Conservation (phyloP, 352 stramenopile species). For the Aphanomyces euteiches region DNA sequence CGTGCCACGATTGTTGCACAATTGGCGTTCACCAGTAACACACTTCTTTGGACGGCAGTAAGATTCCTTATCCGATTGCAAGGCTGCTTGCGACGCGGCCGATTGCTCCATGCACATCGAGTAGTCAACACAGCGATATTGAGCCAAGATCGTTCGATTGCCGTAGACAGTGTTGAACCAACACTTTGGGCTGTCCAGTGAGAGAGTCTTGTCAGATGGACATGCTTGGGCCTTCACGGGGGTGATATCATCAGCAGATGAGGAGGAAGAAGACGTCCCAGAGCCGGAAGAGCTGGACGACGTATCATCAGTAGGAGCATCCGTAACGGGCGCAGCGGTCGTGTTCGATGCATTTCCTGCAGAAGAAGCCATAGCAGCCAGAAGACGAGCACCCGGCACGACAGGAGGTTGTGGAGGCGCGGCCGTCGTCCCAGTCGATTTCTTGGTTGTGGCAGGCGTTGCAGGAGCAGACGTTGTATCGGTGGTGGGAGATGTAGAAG, state of each 20-base stretch:
- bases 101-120: slow-evolving; percentile 25
- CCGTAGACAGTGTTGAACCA: slow-evolving; percentile 24
- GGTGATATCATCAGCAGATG: not conserved
- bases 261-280: not conserved
- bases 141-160: not conserved
- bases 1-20: slow-evolving; percentile 58
- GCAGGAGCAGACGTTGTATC: not conserved
- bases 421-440: slow-evolving; percentile 1
- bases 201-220: slow-evolving; percentile 1
- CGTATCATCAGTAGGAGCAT: not conserved
- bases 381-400: not conserved
- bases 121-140: slow-evolving; percentile 27
- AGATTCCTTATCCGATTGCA: not conserved
- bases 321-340: not conserved
- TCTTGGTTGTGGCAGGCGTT: slow-evolving; percentile 2
- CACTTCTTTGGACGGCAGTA: slow-evolving; percentile 29
- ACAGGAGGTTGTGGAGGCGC: not conserved
- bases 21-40: slow-evolving; percentile 19
- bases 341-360: not conserved
- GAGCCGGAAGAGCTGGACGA: not conserved
- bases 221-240: slow-evolving; percentile 23
- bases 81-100: not conserved
- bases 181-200: slow-evolving; percentile 11
- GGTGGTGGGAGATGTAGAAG: not conserved
- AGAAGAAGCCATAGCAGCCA: not conserved